These are phyloP conservation scores for Aspergillus amoenus DNA, from an alignment of 2,329 filamentous ascomycete species.

Conservation along the genomic window DNA sequence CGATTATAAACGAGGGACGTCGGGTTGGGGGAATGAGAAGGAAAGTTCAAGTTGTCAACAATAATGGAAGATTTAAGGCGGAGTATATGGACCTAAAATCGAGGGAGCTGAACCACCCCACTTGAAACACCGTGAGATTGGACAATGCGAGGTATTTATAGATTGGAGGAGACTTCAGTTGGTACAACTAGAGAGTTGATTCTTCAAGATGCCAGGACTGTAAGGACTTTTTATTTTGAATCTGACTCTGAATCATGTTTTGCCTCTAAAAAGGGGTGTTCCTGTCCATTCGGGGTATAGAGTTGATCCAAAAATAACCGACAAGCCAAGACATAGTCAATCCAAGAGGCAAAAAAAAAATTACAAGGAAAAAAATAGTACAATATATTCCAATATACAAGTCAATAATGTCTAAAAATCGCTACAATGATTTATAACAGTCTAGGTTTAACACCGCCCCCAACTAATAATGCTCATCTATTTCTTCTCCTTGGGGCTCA, in stretches of 20 bases:
- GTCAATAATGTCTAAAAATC: slow-evolving; percentile 13
- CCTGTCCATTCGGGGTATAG: neutral
- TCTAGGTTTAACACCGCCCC: slow-evolving; percentile 7
- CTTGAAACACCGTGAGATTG: neutral
- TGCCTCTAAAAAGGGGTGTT: neutral
- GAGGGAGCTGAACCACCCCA: slow-evolving; percentile 7
- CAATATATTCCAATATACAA: slow-evolving; percentile 20
- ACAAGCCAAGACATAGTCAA: neutral
- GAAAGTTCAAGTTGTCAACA: neutral
- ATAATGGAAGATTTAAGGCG: slow-evolving; percentile 1
- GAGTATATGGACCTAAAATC: neutral
- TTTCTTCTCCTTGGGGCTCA: slow-evolving; percentile 73
- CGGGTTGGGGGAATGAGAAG: neutral
- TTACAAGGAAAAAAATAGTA: slow-evolving; percentile 11
- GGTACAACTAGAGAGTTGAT: neutral
- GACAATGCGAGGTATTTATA: neutral
- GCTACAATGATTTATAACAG: slow-evolving; percentile 16
- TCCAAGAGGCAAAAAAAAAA: neutral
- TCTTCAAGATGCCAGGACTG: too few species aligned
- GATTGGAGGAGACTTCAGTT: neutral
- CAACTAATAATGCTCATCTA: slow-evolving; percentile 28
- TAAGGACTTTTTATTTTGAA: too few species aligned
- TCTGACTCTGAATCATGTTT: neutral
- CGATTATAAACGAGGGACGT: slow-evolving; percentile 1
- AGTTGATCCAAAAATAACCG: slow-evolving; percentile 7